Percentiles rank a stretch among this genome's conserved stretches.
Evolutionary conservation across 202 grass and related monocot species (phyloP).

Genomic region (Musa balbisiana): DNA sequence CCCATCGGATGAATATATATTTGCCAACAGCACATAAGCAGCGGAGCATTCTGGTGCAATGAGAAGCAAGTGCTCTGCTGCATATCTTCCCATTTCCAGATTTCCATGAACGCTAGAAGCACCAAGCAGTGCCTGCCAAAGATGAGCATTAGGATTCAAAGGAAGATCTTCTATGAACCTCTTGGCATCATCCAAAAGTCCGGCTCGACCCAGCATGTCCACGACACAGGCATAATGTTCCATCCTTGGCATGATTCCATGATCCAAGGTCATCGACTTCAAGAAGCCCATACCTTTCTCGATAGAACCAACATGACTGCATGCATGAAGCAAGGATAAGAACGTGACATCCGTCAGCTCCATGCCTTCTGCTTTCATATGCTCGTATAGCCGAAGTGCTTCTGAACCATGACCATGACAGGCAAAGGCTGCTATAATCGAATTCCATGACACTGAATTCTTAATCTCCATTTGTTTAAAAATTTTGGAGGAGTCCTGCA

Average conservation of each 20-base stretch:
- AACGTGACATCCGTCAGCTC: conserved; percentile 73
- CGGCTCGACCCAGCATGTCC: conserved; percentile 62
- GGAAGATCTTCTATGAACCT: conserved; percentile 56
- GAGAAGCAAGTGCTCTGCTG: conserved; percentile 47
- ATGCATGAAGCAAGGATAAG: conserved; percentile 69
- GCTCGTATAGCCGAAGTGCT: conserved; percentile 51
- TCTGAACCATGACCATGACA: conserved; percentile 49
- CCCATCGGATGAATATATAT: conserved; percentile 52
- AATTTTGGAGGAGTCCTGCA: conserved; percentile 43
- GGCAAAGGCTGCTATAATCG: conserved; percentile 51
- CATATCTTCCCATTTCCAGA: conserved; percentile 47
- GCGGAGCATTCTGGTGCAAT: conserved; percentile 38
- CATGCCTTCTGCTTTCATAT: conserved; percentile 46
- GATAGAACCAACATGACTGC: conserved; percentile 60
- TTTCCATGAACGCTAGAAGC: conserved; percentile 68
- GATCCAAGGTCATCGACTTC: conserved; percentile 47
- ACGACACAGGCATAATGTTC: conserved; percentile 75
- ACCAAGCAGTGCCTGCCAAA: conserved; percentile 81
- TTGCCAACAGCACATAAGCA: conserved; percentile 62
- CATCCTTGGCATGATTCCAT: conserved; percentile 46
- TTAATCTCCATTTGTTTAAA: conserved; percentile 33
- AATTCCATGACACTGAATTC: conserved; percentile 78
- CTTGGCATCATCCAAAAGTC: conserved; percentile 46
- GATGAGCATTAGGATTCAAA: conserved; percentile 29
- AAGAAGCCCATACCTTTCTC: conserved; percentile 57